Conservation (phyloP, 192 early-diverging fungal genomes). For the Podila minutissima region DNA sequence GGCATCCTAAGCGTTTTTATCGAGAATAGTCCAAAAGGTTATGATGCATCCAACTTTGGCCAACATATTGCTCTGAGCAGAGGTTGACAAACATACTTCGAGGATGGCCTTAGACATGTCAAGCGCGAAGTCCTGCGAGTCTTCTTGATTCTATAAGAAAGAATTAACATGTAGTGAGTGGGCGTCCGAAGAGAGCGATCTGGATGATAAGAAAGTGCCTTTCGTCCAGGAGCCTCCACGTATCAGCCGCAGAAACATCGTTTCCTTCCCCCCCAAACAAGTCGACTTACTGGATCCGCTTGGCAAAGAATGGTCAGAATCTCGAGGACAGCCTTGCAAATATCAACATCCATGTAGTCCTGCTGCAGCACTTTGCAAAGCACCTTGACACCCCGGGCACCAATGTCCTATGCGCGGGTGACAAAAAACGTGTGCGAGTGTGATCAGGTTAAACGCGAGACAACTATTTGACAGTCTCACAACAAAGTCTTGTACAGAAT, state of each 20-base stretch:
- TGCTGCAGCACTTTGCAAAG: conserved; percentile 81
- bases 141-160: conserved; percentile 30
- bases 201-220: background rate
- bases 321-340: conserved; percentile 87
- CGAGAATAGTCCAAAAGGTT: conserved; percentile 3
- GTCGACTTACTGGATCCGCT: conserved; percentile 37
- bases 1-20: conserved; percentile 55
- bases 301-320: conserved; percentile 85
- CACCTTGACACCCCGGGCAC: conserved; percentile 76
- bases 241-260: too few species aligned
- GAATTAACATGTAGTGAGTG: background rate
- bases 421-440: background rate
- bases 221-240: too few species aligned
- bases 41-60: too few species aligned
- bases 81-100: background rate
- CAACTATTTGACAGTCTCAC: background rate
- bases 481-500: background rate
- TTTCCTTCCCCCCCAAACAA: too few species aligned
- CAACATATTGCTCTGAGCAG: too few species aligned
- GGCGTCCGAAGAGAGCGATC: background rate
- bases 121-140: conserved; percentile 23
- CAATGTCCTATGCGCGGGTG: conserved; percentile 76
- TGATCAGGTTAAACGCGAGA: background rate
- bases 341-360: conserved; percentile 87
- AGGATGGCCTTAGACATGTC: conserved; percentile 29